Evolutionary conservation across 2,329 filamentous ascomycete genomes (phyloP), one percentile per base, ranked within the genome.

Genomic region (Pseudopithomyces maydicus): DNA sequence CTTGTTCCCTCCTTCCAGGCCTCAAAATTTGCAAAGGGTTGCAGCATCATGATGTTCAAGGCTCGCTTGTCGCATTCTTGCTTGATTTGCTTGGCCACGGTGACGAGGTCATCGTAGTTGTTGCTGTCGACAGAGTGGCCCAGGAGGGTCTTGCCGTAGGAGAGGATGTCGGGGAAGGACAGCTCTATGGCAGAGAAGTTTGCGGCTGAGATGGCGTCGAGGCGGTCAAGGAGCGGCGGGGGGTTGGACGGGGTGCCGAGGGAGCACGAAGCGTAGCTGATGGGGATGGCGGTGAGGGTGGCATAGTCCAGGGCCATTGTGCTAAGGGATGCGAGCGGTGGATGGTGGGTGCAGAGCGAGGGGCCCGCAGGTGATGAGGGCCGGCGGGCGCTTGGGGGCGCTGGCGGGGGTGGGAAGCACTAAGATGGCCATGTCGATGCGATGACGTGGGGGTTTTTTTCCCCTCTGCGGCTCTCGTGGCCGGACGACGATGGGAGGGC

Each of bases 11-110:
- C 78, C 0, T 81, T 77, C 89, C 90, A 93, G 1, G 90, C 90
- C 65, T 93, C 90, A 56, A 91, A 92, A 65, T 92, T 90, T 15
- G 86, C 78, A 65, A 93, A 92, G 0, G 90, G 89, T 66, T 93
- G 90, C 6, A 92, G 75, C 79, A 92, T 88, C 71, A 92, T 81
- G 54, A 92, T 82, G 35, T 81, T 78, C 1, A 92, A 74, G 0
- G 77, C 74, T 33, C 86, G 78, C 11, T 82, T 77, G 23, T 82
- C 76, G 47, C 84, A 86, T 45, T 89, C 72, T 0, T 76, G 74
- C 50, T 80, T 82, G 48, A 91, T 82, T 38, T 84, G 78, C 15
- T 69, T 68, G 0, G 83, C 87, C 0, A 87, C 82, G 1, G 77
- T 74, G 53, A 80, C 80, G 0, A 92, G 79, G 2, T 81, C 74